phyloP scores from a whole-genome alignment of 148 eudicot genomes.

The Hydrangea macrophylla region DNA sequence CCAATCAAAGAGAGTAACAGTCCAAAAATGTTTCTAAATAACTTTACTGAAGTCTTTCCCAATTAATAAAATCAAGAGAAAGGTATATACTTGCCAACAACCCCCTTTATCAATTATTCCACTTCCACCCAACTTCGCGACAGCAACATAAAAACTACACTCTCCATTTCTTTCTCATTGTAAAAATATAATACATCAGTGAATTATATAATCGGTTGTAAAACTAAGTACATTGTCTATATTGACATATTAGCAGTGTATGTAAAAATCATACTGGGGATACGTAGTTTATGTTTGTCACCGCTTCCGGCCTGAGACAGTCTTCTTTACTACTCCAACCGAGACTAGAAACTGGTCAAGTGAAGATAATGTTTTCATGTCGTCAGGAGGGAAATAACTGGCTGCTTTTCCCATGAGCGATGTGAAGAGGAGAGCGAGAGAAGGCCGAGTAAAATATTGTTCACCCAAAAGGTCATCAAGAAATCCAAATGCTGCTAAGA shows the following conservation, averaged over 20 bases:
- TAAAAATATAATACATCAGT: neutral
- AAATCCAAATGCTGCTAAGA: conserved; percentile 85
- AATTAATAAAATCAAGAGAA: neutral
- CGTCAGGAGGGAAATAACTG: conserved; percentile 95
- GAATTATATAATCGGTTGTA: neutral
- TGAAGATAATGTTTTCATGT: conserved; percentile 92
- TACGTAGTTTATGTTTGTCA: conserved; percentile 20
- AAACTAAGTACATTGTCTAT: neutral
- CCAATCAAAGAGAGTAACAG: too few relatives aligned
- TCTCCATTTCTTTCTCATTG: neutral
- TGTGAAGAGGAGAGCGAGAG: conserved; percentile 70
- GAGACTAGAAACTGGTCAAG: conserved; percentile 93
- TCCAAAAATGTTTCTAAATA: too few relatives aligned
- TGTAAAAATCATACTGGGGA: neutral
- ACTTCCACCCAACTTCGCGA: neutral
- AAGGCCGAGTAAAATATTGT: conserved; percentile 67
- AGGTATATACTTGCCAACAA: neutral
- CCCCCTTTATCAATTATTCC: neutral
- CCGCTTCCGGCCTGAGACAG: conserved; percentile 82
- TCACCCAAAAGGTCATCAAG: conserved; percentile 89
- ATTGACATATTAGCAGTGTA: neutral
- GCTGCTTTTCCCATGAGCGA: conserved; percentile 88
- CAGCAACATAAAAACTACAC: neutral
- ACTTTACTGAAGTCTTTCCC: too few relatives aligned
- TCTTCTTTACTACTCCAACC: conserved; percentile 92